phyloP scores from a whole-genome alignment of 2,329 filamentous ascomycete species.

The Rosellinia necatrix region DNA sequence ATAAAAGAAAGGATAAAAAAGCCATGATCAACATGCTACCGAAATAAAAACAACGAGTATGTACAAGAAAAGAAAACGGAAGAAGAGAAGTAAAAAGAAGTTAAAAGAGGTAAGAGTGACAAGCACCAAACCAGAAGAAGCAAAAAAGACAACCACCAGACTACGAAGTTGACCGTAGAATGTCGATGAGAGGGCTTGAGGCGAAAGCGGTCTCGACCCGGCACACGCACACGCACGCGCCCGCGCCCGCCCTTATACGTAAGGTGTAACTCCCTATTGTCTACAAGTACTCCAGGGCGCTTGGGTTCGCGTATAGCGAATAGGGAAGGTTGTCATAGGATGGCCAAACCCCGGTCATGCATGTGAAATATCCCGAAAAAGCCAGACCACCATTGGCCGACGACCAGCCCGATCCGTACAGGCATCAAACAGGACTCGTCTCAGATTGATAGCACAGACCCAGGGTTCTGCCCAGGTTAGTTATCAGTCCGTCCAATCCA shows the following conservation, averaged over 20 bases:
- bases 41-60: conserved; percentile 22
- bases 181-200: background rate
- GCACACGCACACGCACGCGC: background rate
- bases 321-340: conserved; percentile 22
- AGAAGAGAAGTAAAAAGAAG: background rate
- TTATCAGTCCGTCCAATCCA: background rate
- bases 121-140: background rate
- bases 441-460: conserved; percentile 21
- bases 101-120: background rate
- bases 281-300: no score
- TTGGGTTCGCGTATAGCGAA: conserved; percentile 2
- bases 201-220: conserved; percentile 10
- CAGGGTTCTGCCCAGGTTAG: conserved; percentile 1
- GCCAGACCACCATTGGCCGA: conserved; percentile 16
- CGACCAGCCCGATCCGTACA: conserved; percentile 19
- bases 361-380: conserved; percentile 11
- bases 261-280: no score
- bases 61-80: conserved; percentile 20
- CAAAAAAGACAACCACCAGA: background rate
- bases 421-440: conserved; percentile 26
- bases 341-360: conserved; percentile 13
- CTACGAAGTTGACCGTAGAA: background rate
- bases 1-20: conserved; percentile 31
- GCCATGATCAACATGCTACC: conserved; percentile 36
- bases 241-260: conserved; percentile 1